Evolutionary conservation across 1,284 basidiomycete species (phyloP).

Genomic region (Apiotrichum siamense): DNA sequence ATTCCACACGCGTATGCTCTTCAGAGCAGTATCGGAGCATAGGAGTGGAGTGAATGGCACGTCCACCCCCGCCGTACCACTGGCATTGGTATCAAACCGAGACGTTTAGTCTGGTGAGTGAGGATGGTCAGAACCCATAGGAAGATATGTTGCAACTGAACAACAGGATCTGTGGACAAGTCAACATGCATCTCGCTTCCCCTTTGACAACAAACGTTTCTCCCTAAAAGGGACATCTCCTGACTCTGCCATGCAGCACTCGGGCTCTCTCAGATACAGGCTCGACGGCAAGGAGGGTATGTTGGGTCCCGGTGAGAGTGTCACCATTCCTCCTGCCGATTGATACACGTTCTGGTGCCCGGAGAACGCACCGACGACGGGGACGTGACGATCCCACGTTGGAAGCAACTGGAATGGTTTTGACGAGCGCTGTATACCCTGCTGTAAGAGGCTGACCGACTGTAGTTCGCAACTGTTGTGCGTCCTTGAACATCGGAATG

Average conservation of each 20-base stretch:
- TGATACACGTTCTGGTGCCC: conserved; percentile 42
- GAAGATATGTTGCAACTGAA: too few species aligned
- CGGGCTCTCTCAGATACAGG: conserved; percentile 36
- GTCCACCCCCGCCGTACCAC: conserved; percentile 41
- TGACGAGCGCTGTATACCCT: conserved; percentile 25
- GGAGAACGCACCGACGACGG: conserved; percentile 27
- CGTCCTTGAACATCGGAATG: neutral
- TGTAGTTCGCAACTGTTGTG: conserved; percentile 34
- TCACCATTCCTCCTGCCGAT: conserved; percentile 31
- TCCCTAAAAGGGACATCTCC: too few species aligned
- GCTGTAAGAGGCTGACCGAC: neutral
- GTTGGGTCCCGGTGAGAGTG: conserved; percentile 30
- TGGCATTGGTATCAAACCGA: conserved; percentile 38
- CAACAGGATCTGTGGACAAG: neutral
- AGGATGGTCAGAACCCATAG: too few species aligned
- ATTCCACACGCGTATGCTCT: conserved; percentile 32
- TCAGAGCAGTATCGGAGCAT: conserved; percentile 29
- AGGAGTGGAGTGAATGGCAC: conserved; percentile 31
- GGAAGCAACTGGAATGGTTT: conserved; percentile 37
- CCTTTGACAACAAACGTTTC: neutral
- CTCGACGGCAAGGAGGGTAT: conserved; percentile 38
- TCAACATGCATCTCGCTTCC: neutral
- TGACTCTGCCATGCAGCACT: conserved; percentile 5
- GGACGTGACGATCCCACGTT: conserved; percentile 34
- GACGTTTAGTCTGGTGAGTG: conserved; percentile 33